phyloP scores from a whole-genome alignment of 805 yeast species.

The Wickerhamiella azyma region DNA sequence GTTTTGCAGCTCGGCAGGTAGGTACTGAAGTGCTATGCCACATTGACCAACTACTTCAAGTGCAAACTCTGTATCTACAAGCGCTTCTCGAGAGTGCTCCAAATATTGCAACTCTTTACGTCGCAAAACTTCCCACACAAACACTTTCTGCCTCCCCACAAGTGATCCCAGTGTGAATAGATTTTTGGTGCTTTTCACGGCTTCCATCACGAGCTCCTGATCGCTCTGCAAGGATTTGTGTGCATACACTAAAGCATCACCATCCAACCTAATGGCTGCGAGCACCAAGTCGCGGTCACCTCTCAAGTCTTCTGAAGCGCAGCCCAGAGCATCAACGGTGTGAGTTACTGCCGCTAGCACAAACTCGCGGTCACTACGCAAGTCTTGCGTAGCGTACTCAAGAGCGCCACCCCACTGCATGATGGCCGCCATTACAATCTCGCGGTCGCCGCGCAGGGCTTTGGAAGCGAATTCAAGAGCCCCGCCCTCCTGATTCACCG shows the following conservation, averaged over 20 bases:
- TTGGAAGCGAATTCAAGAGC: not conserved
- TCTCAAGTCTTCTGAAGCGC: not conserved
- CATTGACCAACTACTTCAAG: not conserved
- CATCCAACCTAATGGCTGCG: not conserved
- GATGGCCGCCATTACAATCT: not conserved
- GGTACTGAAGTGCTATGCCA: slow-evolving; percentile 1
- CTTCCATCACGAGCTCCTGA: not conserved
- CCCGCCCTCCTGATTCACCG: not conserved
- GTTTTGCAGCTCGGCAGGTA: not conserved
- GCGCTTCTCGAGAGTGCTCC: too few species aligned
- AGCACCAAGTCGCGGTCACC: not conserved
- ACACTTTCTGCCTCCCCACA: too few species aligned
- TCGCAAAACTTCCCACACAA: too few species aligned
- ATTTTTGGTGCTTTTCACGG: not conserved
- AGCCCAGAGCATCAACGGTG: not conserved
- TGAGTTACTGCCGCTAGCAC: not conserved
- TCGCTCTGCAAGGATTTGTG: not conserved
- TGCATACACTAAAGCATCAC: not conserved
- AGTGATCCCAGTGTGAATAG: too few species aligned
- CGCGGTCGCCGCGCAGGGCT: not conserved
- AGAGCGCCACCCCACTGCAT: not conserved
- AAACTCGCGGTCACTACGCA: slow-evolving; percentile 1
- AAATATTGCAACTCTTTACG: too few species aligned
- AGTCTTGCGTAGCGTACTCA: not conserved
- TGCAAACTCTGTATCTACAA: too few species aligned